phyloP scores from a whole-genome alignment of 768 basidiomycete species.

The Russula foetens region DNA sequence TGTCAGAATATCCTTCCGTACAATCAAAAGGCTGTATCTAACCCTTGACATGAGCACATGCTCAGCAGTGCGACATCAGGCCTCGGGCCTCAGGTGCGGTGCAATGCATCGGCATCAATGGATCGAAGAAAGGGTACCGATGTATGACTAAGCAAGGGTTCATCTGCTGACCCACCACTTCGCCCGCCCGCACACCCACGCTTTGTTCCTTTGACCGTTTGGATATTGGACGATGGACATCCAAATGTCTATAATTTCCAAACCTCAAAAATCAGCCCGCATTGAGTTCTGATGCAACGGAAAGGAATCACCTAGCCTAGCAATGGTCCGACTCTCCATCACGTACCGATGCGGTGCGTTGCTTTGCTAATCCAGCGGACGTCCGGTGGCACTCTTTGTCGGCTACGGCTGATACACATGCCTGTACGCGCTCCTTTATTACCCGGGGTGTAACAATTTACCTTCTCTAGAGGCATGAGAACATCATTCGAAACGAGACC shows the following conservation, averaged over 20 bases:
- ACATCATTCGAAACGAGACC: not conserved
- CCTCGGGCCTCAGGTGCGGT: too few relatives aligned
- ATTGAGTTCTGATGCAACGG: too few relatives aligned
- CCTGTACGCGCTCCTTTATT: not conserved
- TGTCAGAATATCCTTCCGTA: too few relatives aligned
- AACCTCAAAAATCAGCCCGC: too few relatives aligned
- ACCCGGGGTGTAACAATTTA: not conserved
- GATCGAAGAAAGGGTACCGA: not conserved
- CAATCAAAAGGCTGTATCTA: too few relatives aligned
- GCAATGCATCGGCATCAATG: too few relatives aligned
- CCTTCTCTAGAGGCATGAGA: not conserved
- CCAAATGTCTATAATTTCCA: too few relatives aligned
- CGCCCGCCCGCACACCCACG: too few relatives aligned
- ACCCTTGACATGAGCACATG: too few relatives aligned
- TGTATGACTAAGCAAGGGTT: not conserved
- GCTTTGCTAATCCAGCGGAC: conserved; percentile 8
- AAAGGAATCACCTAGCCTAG: not conserved
- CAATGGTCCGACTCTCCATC: not conserved
- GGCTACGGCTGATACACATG: not conserved
- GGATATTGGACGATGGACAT: not conserved
- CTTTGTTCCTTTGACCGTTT: too few relatives aligned
- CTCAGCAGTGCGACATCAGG: too few relatives aligned
- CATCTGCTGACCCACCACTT: not conserved
- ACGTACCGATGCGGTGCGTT: not conserved
- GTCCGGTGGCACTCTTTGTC: not conserved